Conservation (phyloP, 2,329 filamentous ascomycete genomes). For the Fulvia fulva region DNA sequence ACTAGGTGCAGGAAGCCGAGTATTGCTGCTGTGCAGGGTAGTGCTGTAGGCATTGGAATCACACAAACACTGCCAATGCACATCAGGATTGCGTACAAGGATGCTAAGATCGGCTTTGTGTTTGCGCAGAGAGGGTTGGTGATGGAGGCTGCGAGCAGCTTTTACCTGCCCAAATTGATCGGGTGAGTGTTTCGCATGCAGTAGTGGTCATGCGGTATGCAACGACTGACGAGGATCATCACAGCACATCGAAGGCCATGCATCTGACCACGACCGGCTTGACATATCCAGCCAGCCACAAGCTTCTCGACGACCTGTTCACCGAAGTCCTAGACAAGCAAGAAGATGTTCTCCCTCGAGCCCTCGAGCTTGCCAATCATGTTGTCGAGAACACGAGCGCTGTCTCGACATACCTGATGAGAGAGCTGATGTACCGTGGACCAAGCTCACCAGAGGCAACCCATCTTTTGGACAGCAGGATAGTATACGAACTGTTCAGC, state of each 20-base stretch:
- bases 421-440: conserved; percentile 65
- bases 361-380: conserved; percentile 63
- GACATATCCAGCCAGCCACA: conserved; percentile 49
- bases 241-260: conserved; percentile 53
- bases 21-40: conserved; percentile 54
- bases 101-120: conserved; percentile 69
- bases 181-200: conserved; percentile 40
- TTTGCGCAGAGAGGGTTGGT: conserved; percentile 66
- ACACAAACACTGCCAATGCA: conserved; percentile 57
- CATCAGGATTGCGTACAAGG: conserved; percentile 51
- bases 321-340: conserved; percentile 58
- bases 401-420: conserved; percentile 63
- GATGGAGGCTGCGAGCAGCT: conserved; percentile 69
- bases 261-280: conserved; percentile 64
- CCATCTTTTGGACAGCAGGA: conserved; percentile 63
- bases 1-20: conserved; percentile 55
- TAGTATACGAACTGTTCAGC: conserved; percentile 60
- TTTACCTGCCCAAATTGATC: conserved; percentile 67
- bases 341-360: conserved; percentile 59
- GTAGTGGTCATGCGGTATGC: not conserved
- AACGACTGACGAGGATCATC: conserved; percentile 2
- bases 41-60: conserved; percentile 56
- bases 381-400: conserved; percentile 63
- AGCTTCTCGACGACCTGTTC: conserved; percentile 59
- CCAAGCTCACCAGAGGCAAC: conserved; percentile 61